A percentile compares a stretch with the other conserved stretches of the same genome.
Evolutionary conservation across 257 asterid species (phyloP).

Genomic region (Solanum sitiens): DNA sequence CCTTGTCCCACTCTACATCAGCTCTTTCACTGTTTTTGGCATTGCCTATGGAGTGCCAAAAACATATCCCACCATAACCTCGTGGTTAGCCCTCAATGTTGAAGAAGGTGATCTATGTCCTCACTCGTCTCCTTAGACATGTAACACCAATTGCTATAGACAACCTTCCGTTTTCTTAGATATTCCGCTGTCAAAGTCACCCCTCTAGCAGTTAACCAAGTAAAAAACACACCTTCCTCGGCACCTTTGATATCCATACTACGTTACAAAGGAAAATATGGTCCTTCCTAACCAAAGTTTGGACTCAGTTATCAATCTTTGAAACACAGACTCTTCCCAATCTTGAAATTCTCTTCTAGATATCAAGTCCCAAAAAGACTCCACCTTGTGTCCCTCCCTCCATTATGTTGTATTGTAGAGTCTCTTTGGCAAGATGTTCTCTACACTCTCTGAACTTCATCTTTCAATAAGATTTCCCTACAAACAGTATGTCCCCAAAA

Average conservation of each 20-base stretch:
- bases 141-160: neutral
- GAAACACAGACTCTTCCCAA: neutral
- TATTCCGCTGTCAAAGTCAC: neutral
- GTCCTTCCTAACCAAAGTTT: neutral
- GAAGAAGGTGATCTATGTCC: neutral
- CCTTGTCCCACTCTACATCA: neutral
- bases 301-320: neutral
- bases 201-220: neutral
- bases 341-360: neutral
- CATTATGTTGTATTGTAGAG: neutral
- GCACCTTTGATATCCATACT: neutral
- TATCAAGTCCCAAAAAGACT: neutral
- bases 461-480: neutral
- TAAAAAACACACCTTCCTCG: neutral
- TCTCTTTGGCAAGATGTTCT: neutral
- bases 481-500: neutral
- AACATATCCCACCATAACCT: neutral
- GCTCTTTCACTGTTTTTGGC: neutral
- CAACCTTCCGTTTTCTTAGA: neutral
- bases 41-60: neutral
- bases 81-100: neutral
- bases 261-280: neutral
- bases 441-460: neutral
- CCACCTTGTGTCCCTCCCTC: neutral
- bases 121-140: neutral